Evolutionary conservation across 2,329 filamentous ascomycete genomes (phyloP).

Genomic region (Sarocladiaceae sp.): DNA sequence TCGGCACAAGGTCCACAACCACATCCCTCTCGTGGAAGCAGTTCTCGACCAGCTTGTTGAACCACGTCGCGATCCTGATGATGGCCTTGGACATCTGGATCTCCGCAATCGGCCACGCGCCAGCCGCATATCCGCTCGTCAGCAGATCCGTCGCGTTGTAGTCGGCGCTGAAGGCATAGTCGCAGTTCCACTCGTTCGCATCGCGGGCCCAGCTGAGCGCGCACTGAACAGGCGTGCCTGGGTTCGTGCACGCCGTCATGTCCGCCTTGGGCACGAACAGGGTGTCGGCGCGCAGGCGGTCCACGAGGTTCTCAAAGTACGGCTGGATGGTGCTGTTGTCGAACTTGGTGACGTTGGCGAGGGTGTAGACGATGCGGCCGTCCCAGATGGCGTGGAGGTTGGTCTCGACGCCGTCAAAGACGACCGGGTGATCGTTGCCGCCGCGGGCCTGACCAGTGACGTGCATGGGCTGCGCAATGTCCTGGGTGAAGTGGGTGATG

Average conservation of each 20-base stretch:
- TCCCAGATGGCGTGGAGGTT: slow-evolving; percentile 9
- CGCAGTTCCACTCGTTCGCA: slow-evolving; percentile 6
- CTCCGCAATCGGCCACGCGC: slow-evolving; percentile 6
- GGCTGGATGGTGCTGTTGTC: not conserved
- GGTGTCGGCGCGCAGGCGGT: not conserved
- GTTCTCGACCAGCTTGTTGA: slow-evolving; percentile 7
- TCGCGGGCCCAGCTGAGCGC: slow-evolving; percentile 3
- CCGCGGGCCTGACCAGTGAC: slow-evolving; percentile 6
- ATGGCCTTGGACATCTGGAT: slow-evolving; percentile 7
- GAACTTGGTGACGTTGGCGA: slow-evolving; percentile 4
- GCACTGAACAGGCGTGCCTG: not conserved
- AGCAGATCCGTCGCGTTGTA: slow-evolving; percentile 4
- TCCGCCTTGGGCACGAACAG: slow-evolving; percentile 6
- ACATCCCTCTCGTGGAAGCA: slow-evolving; percentile 7
- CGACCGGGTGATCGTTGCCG: not conserved
- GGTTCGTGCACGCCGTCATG: slow-evolving; percentile 4
- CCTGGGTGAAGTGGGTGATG: slow-evolving; percentile 9
- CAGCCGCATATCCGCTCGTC: slow-evolving; percentile 4
- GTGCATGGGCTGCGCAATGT: slow-evolving; percentile 6
- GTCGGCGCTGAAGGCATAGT: slow-evolving; percentile 5
- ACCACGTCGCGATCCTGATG: slow-evolving; percentile 6
- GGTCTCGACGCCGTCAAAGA: slow-evolving; percentile 3
- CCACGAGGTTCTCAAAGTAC: slow-evolving; percentile 7
- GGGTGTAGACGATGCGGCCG: slow-evolving; percentile 8
- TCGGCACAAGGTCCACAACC: not conserved